phyloP scores from a whole-genome alignment of 2,329 filamentous ascomycete genomes.

The Ramularia endophylla region DNA sequence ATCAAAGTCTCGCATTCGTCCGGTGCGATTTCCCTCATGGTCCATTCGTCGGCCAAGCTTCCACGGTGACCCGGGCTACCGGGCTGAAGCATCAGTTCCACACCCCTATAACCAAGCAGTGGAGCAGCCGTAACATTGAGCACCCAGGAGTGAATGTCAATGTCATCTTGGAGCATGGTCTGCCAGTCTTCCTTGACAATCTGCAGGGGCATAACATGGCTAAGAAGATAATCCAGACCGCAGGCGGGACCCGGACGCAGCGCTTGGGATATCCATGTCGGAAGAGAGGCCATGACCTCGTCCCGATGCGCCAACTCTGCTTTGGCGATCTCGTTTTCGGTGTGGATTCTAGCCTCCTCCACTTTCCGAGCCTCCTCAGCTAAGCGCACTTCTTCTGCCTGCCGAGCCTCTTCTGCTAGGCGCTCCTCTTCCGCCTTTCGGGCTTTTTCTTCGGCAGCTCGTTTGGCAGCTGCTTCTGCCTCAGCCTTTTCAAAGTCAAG shows the following conservation, averaged over 20 bases:
- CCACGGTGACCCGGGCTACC: slow-evolving; percentile 18
- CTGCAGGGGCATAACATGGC: slow-evolving; percentile 24
- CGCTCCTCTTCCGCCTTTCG: slow-evolving; percentile 20
- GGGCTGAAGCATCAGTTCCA: slow-evolving; percentile 24
- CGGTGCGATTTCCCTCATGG: slow-evolving; percentile 14
- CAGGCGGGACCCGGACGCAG: slow-evolving; percentile 10
- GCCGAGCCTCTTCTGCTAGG: slow-evolving; percentile 12
- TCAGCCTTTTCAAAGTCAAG: slow-evolving; percentile 20
- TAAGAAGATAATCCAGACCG: slow-evolving; percentile 12
- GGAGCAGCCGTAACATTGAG: slow-evolving; percentile 29
- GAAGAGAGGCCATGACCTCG: slow-evolving; percentile 21
- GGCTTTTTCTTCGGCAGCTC: slow-evolving; percentile 23
- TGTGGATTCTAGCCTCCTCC: slow-evolving; percentile 13
- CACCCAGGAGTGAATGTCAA: slow-evolving; percentile 18
- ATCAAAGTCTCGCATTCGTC: slow-evolving; percentile 12
- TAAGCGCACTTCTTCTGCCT: slow-evolving; percentile 21
- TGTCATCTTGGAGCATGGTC: slow-evolving; percentile 7
- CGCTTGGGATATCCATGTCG: slow-evolving; percentile 15
- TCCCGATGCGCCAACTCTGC: slow-evolving; percentile 16
- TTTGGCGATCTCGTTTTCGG: slow-evolving; percentile 15
- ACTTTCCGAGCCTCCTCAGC: slow-evolving; percentile 13
- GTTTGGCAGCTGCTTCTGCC: slow-evolving; percentile 17
- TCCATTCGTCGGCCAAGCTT: slow-evolving; percentile 18
- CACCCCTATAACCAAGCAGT: slow-evolving; percentile 23
- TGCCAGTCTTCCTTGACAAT: slow-evolving; percentile 15